These are phyloP conservation scores for Xylaria sp. DNA, from an alignment of 2,329 filamentous ascomycete genomes.

Conservation along the genomic window DNA sequence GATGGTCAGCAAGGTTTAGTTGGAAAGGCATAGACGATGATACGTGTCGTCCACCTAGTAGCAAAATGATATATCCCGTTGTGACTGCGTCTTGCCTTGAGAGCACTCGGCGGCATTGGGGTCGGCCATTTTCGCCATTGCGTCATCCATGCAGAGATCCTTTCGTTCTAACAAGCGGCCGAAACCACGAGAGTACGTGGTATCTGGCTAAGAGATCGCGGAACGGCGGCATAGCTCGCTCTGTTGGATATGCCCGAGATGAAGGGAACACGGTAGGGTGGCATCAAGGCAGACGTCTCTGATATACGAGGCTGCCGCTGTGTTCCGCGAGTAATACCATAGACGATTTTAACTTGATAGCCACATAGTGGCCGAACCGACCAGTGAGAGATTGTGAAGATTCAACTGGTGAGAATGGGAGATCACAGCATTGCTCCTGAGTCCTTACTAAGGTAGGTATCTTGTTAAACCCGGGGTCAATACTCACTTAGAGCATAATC, in stretches of 20 bases:
- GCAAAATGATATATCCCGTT: conserved; percentile 4
- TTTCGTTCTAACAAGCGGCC: neutral
- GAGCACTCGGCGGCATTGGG: neutral
- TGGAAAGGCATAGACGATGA: conserved; percentile 7
- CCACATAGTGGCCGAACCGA: neutral
- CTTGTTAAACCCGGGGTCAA: neutral
- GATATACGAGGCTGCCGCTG: neutral
- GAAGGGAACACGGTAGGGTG: conserved; percentile 5
- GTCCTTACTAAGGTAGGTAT: neutral
- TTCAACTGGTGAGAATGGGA: conserved; percentile 1
- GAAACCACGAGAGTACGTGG: neutral
- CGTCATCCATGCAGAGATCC: neutral
- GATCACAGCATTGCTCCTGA: neutral
- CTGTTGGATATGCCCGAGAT: neutral
- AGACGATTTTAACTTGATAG: neutral
- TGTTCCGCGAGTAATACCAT: neutral
- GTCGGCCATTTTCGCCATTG: neutral
- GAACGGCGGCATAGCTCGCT: conserved; percentile 22
- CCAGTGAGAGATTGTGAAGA: conserved; percentile 6
- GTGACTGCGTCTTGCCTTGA: conserved; percentile 1
- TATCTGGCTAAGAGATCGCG: neutral
- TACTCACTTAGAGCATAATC: conserved; percentile 17
- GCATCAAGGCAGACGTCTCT: neutral
- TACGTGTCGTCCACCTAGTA: conserved; percentile 9
- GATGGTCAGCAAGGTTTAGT: conserved; percentile 22